These are phyloP conservation scores for Daldinia loculata DNA, from an alignment of 495 filamentous ascomycete species.

Conservation along the genomic window DNA sequence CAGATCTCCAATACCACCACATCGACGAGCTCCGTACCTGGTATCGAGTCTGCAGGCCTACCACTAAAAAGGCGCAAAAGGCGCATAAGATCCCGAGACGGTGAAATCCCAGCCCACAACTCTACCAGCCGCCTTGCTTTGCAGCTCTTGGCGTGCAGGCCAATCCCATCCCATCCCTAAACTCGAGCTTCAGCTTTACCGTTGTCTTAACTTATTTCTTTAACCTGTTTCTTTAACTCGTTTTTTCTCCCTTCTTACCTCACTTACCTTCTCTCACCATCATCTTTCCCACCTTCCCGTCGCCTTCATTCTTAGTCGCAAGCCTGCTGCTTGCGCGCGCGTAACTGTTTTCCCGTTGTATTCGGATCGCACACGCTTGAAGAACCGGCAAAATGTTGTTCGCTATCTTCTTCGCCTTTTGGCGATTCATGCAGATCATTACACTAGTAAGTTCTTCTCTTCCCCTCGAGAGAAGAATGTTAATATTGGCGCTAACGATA, in stretches of 20 bases:
- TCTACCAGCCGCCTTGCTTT: slow-evolving; percentile 28
- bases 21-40: background rate
- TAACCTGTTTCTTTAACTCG: background rate
- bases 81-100: background rate
- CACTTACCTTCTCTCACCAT: slow-evolving; percentile 13
- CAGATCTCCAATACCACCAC: background rate
- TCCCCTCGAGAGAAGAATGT: background rate
- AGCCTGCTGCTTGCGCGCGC: slow-evolving; percentile 1
- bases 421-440: slow-evolving; percentile 81
- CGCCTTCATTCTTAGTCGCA: slow-evolving; percentile 4
- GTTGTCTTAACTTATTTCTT: slow-evolving; percentile 1
- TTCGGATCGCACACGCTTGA: background rate
- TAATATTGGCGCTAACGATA: slow-evolving; percentile 1
- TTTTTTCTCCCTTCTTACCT: background rate
- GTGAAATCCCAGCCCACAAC: background rate
- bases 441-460: slow-evolving; percentile 65
- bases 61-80: no score
- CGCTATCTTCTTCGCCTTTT: slow-evolving; percentile 83
- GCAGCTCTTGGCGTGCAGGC: slow-evolving; percentile 38
- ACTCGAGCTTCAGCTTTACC: slow-evolving; percentile 27
- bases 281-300: background rate
- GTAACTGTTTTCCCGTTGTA: background rate
- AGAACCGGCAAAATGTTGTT: slow-evolving; percentile 68
- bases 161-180: slow-evolving; percentile 3
- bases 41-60: background rate